Percentiles rank a stretch among this genome's conserved stretches.
Conservation (phyloP, 768 basidiomycete species). For the Lactarius pseudohatsudake region DNA sequence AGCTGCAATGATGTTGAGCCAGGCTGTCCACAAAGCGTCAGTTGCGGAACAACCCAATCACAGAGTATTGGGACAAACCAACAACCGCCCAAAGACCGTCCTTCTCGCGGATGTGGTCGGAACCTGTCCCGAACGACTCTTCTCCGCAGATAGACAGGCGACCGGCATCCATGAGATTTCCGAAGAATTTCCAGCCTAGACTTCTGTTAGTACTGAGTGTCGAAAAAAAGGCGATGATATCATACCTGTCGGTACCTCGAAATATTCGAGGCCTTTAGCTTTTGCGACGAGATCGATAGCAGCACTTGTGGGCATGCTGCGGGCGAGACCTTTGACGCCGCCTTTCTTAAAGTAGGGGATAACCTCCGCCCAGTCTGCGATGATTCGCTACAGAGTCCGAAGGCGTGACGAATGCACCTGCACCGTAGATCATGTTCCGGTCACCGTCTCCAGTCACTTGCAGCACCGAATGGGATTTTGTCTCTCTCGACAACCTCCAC, state of each 20-base stretch:
- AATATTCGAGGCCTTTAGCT: constrained; percentile 88
- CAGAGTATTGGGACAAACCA: constrained; percentile 51
- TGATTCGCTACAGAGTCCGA: constrained; percentile 98
- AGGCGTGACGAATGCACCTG: constrained; percentile 96
- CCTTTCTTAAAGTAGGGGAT: constrained; percentile 91
- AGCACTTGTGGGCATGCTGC: constrained; percentile 97
- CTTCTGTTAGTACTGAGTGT: constrained; percentile 2
- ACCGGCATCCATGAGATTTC: constrained; percentile 99
- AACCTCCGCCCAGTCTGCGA: constrained; percentile 91
- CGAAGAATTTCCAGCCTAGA: constrained; percentile 99
- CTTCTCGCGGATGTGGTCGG: constrained; percentile 99
- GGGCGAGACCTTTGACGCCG: constrained; percentile 92
- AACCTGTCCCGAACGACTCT: constrained; percentile 99
- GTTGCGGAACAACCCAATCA: neutral
- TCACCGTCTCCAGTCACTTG: constrained; percentile 98
- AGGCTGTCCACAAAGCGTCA: constrained; percentile 52
- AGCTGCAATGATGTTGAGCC: constrained; percentile 95
- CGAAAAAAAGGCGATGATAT: neutral
- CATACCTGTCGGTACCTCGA: constrained; percentile 95
- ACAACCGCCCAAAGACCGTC: constrained; percentile 98
- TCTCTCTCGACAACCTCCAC: constrained; percentile 89
- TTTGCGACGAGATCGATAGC: constrained; percentile 96
- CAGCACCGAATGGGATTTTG: constrained; percentile 90
- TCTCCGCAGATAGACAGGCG: constrained; percentile 98
- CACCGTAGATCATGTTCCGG: constrained; percentile 99